Percentiles rank a stretch among this genome's conserved stretches.
Conservation (phyloP, 108 stramenopile species). For the Halocafeteria seosinensis region DNA sequence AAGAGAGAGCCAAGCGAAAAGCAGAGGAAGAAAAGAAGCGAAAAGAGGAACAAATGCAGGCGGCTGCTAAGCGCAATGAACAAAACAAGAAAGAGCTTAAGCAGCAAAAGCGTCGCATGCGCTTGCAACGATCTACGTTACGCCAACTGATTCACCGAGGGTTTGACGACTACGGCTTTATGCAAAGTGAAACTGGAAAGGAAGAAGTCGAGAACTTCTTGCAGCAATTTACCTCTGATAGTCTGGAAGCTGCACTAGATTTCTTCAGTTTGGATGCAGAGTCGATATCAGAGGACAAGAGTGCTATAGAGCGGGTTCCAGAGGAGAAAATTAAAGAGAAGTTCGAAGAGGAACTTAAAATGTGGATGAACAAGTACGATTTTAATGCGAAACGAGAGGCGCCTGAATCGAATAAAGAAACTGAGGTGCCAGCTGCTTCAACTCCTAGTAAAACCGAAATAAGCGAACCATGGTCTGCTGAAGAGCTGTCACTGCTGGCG, state of each 20-base stretch:
- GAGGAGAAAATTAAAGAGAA: not conserved
- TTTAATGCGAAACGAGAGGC: not conserved
- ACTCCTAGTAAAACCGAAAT: slow-evolving; percentile 28
- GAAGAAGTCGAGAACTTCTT: not conserved
- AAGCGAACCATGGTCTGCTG: slow-evolving; percentile 58
- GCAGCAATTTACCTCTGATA: not conserved
- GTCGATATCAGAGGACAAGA: not conserved
- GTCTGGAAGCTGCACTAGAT: not conserved
- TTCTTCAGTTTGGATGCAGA: not conserved
- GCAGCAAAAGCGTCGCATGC: not conserved
- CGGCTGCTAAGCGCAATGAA: slow-evolving; percentile 21
- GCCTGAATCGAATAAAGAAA: not conserved
- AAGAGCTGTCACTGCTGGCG: slow-evolving; percentile 66
- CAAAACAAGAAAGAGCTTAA: not conserved
- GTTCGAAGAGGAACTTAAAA: slow-evolving; percentile 4
- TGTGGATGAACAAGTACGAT: not conserved
- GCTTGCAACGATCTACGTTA: not conserved
- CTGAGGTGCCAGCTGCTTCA: not conserved
- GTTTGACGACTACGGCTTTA: not conserved
- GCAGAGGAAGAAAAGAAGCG: slow-evolving; percentile 10
- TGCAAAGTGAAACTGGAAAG: not conserved
- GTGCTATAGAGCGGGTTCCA: not conserved
- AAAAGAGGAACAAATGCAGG: slow-evolving; percentile 18
- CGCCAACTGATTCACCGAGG: not conserved
- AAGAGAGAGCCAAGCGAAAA: slow-evolving; percentile 6